These are phyloP conservation scores for Eucalyptus regnans DNA, from an alignment of 345 rosid genomes.

Conservation along the genomic window DNA sequence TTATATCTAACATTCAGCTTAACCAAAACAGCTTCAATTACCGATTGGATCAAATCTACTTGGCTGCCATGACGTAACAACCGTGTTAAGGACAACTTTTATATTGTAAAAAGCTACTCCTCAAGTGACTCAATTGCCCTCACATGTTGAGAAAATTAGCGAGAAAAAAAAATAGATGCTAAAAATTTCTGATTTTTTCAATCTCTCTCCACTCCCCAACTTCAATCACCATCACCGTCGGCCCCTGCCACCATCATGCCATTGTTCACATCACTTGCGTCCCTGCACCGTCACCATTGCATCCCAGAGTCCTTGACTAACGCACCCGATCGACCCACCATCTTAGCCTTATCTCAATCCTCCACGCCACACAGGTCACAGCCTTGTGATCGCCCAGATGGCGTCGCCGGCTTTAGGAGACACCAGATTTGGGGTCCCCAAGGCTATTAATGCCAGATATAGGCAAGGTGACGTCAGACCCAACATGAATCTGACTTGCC, in stretches of 20 bases:
- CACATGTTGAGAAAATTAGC: background rate
- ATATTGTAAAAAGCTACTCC: background rate
- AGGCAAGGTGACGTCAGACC: background rate
- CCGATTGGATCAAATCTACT: background rate
- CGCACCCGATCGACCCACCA: fast-evolving
- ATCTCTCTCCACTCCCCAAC: background rate
- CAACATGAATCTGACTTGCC: background rate
- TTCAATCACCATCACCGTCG: background rate
- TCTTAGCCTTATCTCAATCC: background rate
- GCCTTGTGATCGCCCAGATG: background rate
- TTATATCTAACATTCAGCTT: background rate
- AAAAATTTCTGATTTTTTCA: background rate
- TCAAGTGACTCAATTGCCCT: background rate
- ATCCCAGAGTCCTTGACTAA: fast-evolving
- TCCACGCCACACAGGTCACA: fast-evolving
- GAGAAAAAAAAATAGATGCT: too few relatives aligned
- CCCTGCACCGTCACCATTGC: background rate
- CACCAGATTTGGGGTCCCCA: too few relatives aligned
- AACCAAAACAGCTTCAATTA: background rate
- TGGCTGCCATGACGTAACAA: background rate
- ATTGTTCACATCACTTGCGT: fast-evolving
- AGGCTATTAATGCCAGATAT: background rate
- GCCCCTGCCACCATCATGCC: background rate
- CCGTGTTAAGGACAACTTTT: background rate
- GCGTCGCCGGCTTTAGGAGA: background rate